Conservation (phyloP, 2,329 filamentous ascomycete genomes). For the Venturia effusa region DNA sequence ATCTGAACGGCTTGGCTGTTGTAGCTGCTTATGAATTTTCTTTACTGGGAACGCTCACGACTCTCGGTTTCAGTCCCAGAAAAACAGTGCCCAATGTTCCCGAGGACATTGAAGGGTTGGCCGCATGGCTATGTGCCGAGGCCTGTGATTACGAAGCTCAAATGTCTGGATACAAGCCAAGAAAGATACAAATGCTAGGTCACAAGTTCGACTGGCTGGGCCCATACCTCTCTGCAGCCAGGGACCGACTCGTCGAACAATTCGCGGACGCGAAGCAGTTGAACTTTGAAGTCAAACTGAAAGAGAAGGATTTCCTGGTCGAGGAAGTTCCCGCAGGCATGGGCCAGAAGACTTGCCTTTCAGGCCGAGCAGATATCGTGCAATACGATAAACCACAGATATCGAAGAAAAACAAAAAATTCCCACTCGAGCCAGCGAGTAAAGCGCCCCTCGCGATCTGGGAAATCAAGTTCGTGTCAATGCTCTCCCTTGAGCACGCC, state of each 20-base stretch:
- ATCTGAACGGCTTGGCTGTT: slow-evolving; percentile 13
- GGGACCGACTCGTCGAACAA: slow-evolving; percentile 5
- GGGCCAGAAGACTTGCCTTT: background rate
- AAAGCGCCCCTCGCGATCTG: background rate
- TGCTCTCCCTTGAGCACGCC: slow-evolving; percentile 11
- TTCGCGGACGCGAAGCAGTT: slow-evolving; percentile 5
- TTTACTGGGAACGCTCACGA: slow-evolving; percentile 12
- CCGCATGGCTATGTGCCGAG: slow-evolving; percentile 12
- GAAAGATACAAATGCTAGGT: slow-evolving; percentile 11
- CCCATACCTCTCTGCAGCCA: slow-evolving; percentile 6
- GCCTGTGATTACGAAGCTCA: slow-evolving; percentile 12
- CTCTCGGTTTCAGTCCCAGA: background rate
- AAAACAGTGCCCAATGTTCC: background rate
- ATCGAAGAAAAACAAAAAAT: background rate
- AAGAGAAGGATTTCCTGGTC: background rate
- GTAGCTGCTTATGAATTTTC: slow-evolving; percentile 13
- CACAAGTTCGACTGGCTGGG: slow-evolving; percentile 13
- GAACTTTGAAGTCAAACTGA: slow-evolving; percentile 12
- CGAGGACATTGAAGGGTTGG: slow-evolving; percentile 5
- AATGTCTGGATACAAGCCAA: slow-evolving; percentile 11
- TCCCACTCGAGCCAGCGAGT: background rate
- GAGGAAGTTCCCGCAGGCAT: background rate
- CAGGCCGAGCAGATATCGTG: background rate
- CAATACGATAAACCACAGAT: background rate
- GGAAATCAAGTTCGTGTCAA: slow-evolving; percentile 13